Base-by-base conservation (phyloP, 495 filamentous ascomycete genomes). In the Talaromyces stipitatus region DNA sequence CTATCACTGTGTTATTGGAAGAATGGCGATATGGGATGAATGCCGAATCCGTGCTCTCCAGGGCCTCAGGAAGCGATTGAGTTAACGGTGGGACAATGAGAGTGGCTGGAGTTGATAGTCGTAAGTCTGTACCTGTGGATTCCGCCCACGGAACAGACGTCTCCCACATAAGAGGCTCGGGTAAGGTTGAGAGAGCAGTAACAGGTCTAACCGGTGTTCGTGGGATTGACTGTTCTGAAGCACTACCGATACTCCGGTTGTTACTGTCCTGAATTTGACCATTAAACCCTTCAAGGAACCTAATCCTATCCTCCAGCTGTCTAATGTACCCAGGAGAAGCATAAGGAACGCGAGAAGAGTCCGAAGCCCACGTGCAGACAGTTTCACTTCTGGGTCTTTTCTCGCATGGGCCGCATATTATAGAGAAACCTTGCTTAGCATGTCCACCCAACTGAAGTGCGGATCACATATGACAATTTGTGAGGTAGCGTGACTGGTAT, bases 321-420 rank as follows among this genome's bases (percentile, higher is more conserved):
- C 24, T 23, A 28, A 50, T 28, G 10, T 50, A 24, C 8, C 24
- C 46, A 3, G 46, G 6, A 7, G 46, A 28, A 12, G 50, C 20
- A 50, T 23, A 23, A 5, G 46, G 38, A 45, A 45, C 24, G 20
- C 46, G 46, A 5, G 20, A 23, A 50, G 23, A 11, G 23, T 28
- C 46, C 10, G 10, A 4, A 12, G 20, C 68, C 68, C 2, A 71
- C 68, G 48, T 70, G 73, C 6, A 62, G 59, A 50, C 69, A 73
- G 14, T 59, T 2, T 56, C 60, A 2, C n/a, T 61, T 16, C 67
- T 64, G 3, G 54, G 28, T 24, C 61, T 61, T 50, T 61, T 69
- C 14, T 56, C 47, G 43, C 72, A 75, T 53, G 67, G 72, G n/a
- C 67, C 69, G 65, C 72, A 75, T 9, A 70, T 69, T 72, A 24